Conservation (phyloP, 352 stramenopile species). For the Phytophthora citrophthora region DNA sequence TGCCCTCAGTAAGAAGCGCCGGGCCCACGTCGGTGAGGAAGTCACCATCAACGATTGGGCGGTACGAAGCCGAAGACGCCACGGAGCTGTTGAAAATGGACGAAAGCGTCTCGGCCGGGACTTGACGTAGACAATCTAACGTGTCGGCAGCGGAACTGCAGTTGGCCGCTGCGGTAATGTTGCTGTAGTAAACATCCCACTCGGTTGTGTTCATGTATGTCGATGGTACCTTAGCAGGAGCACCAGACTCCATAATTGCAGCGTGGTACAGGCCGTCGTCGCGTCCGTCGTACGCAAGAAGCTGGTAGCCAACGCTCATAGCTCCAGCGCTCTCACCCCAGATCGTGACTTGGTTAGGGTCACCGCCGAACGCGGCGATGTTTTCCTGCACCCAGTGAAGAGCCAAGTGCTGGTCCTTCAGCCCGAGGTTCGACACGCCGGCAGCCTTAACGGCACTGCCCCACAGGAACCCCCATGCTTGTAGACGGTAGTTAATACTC, state of each 20-base stretch:
- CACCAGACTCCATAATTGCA: conserved; percentile 37
- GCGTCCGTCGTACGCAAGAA: conserved; percentile 36
- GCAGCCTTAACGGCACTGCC: conserved; percentile 43
- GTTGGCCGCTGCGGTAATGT: conserved; percentile 27
- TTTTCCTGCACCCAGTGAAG: conserved; percentile 88
- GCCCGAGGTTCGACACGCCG: conserved; percentile 77
- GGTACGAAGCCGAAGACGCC: conserved; percentile 16
- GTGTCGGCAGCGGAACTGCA: conserved; percentile 32
- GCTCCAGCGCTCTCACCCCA: conserved; percentile 88
- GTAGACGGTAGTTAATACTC: conserved; percentile 49
- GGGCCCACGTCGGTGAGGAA: conserved; percentile 29
- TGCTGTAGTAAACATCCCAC: conserved; percentile 35
- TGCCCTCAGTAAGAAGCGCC: conserved; percentile 24
- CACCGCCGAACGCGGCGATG: conserved; percentile 80
- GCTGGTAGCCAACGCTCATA: conserved; percentile 37
- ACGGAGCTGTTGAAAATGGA: conserved; percentile 34
- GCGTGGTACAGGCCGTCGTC: conserved; percentile 34
- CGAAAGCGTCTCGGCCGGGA: conserved; percentile 30
- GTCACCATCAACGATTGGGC: conserved; percentile 36
- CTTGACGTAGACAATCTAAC: conserved; percentile 33
- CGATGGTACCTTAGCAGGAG: conserved; percentile 22
- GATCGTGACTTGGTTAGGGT: conserved; percentile 82
- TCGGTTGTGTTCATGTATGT: conserved; percentile 29
- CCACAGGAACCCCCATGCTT: conserved; percentile 43
- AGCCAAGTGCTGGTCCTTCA: conserved; percentile 86